Evolutionary conservation across 176 grass and related monocot genomes (phyloP).

Genomic region (Oryza coarctata): DNA sequence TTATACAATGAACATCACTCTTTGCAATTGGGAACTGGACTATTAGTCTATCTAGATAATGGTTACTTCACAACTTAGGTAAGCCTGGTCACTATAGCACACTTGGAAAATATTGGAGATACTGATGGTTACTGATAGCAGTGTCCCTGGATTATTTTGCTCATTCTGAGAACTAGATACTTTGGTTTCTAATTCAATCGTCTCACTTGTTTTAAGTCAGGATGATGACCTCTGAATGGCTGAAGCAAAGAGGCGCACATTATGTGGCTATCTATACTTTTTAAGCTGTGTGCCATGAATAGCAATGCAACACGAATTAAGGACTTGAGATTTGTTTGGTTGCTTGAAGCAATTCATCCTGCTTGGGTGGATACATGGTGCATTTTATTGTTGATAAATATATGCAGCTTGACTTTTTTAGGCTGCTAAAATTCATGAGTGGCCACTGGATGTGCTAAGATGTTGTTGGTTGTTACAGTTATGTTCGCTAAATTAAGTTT

Average conservation of each 20-base stretch:
- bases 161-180: not conserved
- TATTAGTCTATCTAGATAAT: not conserved
- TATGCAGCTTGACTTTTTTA: not conserved
- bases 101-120: not conserved
- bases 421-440: not conserved
- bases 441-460: not conserved
- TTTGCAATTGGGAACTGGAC: not conserved
- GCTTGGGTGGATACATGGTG: not conserved
- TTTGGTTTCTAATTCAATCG: not conserved
- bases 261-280: slow-evolving; percentile 6
- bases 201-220: not conserved
- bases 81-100: not conserved
- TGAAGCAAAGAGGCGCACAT: not conserved
- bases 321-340: slow-evolving; percentile 1
- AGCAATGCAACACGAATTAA: not conserved
- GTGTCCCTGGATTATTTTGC: not conserved
- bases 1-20: not conserved
- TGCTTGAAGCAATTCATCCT: not conserved
- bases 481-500: not conserved
- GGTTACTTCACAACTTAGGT: not conserved
- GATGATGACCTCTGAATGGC: not conserved
- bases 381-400: not conserved
- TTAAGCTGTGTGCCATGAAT: not conserved
- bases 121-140: not conserved
- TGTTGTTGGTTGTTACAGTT: not conserved